A percentile compares a stretch with the other conserved stretches of the same genome.
Evolutionary conservation across 2,329 filamentous ascomycete species (phyloP).

Genomic region (Lachnellula arida): DNA sequence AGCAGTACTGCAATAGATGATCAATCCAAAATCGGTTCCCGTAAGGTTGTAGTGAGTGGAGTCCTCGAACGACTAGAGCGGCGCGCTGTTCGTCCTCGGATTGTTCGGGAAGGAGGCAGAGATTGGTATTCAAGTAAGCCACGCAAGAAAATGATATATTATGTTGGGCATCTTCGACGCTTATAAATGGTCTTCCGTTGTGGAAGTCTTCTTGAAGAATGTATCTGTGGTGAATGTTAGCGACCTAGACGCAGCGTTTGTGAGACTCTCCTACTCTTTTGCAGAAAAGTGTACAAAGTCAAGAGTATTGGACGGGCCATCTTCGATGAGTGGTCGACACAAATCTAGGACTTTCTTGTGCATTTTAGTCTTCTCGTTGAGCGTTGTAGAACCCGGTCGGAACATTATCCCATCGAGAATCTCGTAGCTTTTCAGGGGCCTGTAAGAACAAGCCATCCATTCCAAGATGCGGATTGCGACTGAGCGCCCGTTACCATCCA

Average conservation of each 20-base stretch:
- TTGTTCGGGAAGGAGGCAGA: background rate
- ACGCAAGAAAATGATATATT: background rate
- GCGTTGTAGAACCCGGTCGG: background rate
- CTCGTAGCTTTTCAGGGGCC: slow-evolving; percentile 10
- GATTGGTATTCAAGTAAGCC: background rate
- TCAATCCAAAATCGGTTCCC: background rate
- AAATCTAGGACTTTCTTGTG: slow-evolving; percentile 7
- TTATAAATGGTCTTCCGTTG: background rate
- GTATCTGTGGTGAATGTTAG: background rate
- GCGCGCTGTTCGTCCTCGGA: background rate
- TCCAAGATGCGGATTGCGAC: slow-evolving; percentile 4
- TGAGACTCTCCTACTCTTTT: slow-evolving; percentile 3
- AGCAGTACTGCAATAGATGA: background rate
- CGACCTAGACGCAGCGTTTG: too few relatives aligned
- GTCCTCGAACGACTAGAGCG: background rate
- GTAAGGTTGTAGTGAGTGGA: background rate
- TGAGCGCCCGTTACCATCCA: background rate
- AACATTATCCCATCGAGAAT: slow-evolving; percentile 9
- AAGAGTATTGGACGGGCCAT: slow-evolving; percentile 4
- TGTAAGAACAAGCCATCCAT: slow-evolving; percentile 14
- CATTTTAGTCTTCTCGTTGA: slow-evolving; percentile 2
- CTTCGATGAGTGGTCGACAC: slow-evolving; percentile 15
- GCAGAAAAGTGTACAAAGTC: slow-evolving; percentile 17
- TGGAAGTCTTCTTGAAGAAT: background rate
- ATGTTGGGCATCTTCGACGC: background rate